A percentile compares a stretch with the other conserved stretches of the same genome.
These are phyloP conservation scores for Rhinocladiella mackenziei DNA, from an alignment of 2,329 filamentous ascomycete species.

Conservation along the genomic window DNA sequence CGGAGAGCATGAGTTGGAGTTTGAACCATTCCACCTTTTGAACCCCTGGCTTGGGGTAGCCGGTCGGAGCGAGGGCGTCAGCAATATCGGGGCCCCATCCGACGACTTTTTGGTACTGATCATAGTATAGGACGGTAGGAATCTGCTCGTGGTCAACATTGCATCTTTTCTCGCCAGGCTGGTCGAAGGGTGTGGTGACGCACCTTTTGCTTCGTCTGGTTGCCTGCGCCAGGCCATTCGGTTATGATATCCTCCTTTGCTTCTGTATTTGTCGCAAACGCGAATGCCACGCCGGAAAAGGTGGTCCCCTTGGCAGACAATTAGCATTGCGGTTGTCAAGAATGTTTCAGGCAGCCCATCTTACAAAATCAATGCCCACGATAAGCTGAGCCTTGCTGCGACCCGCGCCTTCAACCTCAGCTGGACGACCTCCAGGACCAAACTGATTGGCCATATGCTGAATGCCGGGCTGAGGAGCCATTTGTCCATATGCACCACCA, in stretches of 20 bases:
- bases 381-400: conserved; percentile 95
- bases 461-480: conserved; percentile 27
- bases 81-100: conserved; percentile 98
- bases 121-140: conserved; percentile 98
- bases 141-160: conserved; percentile 67
- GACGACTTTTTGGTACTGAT: conserved; percentile 99
- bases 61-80: conserved; percentile 90
- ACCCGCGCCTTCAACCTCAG: conserved; percentile 80
- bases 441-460: conserved; percentile 32
- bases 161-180: background rate
- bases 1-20: conserved; percentile 95
- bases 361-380: conserved; percentile 97
- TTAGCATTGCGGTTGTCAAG: background rate
- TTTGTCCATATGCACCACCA: conserved; percentile 34
- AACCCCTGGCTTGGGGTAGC: conserved; percentile 94
- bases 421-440: conserved; percentile 34
- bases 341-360: conserved; percentile 34
- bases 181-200: background rate
- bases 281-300: conserved; percentile 94
- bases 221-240: conserved; percentile 96
- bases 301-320: conserved; percentile 71
- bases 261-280: conserved; percentile 90
- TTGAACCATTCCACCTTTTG: conserved; percentile 99
- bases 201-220: conserved; percentile 98
- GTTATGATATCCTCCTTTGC: conserved; percentile 98